phyloP scores from a whole-genome alignment of 345 rosid genomes.

The Populus pruinosa region DNA sequence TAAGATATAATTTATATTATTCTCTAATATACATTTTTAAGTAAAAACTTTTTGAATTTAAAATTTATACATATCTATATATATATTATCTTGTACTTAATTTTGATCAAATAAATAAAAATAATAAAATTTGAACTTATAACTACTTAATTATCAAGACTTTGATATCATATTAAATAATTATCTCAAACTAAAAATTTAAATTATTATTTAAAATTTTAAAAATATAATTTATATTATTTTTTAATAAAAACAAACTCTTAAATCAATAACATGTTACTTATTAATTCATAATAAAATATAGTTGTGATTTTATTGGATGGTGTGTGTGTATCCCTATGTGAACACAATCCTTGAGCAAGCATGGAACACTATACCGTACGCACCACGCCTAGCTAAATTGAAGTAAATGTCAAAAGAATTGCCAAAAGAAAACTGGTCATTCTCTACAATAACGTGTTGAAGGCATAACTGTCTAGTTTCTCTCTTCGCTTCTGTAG shows the following conservation, averaged over 20 bases:
- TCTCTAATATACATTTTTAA: neutral
- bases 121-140: rapidly evolving
- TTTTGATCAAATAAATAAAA: neutral
- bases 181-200: rapidly evolving
- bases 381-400: neutral
- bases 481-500: neutral
- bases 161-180: rapidly evolving
- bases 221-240: too few relatives aligned
- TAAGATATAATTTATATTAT: neutral
- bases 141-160: rapidly evolving
- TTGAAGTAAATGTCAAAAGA: neutral
- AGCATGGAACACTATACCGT: neutral
- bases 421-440: neutral
- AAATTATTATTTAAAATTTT: rapidly evolving
- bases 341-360: neutral
- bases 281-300: too few relatives aligned
- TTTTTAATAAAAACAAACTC: too few relatives aligned
- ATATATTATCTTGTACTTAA: neutral
- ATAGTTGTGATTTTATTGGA: too few relatives aligned
- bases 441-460: neutral
- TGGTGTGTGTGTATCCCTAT: neutral
- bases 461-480: neutral
- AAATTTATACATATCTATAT: neutral
- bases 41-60: rapidly evolving
- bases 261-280: too few relatives aligned